These are phyloP conservation scores for Carpinus viminea DNA, from an alignment of 306 rosid genomes.

Conservation along the genomic window DNA sequence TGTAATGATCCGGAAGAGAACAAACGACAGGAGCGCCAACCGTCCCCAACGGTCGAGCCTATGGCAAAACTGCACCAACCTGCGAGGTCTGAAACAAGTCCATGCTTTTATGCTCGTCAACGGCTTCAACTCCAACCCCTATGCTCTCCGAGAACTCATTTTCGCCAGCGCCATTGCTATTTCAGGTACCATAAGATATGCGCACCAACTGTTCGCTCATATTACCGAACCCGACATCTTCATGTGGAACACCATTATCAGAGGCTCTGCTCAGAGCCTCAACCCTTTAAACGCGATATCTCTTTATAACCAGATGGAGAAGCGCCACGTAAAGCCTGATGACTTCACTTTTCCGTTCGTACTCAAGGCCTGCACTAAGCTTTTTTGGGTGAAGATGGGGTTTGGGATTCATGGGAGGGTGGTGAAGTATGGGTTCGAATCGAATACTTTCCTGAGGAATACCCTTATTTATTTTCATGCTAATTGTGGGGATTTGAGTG, in stretches of 20 bases:
- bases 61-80: conserved; percentile 50
- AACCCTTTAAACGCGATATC: conserved; percentile 49
- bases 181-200: conserved; percentile 52
- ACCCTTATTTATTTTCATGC: conserved; percentile 73
- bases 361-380: conserved; percentile 81
- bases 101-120: conserved; percentile 62
- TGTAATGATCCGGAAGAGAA: conserved; percentile 59
- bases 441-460: conserved; percentile 56
- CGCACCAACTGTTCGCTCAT: conserved; percentile 60
- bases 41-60: conserved; percentile 35
- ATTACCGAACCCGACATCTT: conserved; percentile 69
- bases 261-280: conserved; percentile 70
- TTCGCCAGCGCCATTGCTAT: conserved; percentile 44
- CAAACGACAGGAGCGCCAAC: conserved; percentile 43
- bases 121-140: conserved; percentile 57
- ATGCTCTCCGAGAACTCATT: conserved; percentile 54
- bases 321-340: conserved; percentile 42
- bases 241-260: conserved; percentile 75
- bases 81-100: conserved; percentile 60
- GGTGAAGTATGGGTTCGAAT: conserved; percentile 58
- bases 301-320: conserved; percentile 56
- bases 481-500: conserved; percentile 71
- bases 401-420: conserved; percentile 64
- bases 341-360: conserved; percentile 70
- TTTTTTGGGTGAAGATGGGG: conserved; percentile 65